Conservation (phyloP, 164 flowering plant genomes). For the Vitis amurensis region DNA sequence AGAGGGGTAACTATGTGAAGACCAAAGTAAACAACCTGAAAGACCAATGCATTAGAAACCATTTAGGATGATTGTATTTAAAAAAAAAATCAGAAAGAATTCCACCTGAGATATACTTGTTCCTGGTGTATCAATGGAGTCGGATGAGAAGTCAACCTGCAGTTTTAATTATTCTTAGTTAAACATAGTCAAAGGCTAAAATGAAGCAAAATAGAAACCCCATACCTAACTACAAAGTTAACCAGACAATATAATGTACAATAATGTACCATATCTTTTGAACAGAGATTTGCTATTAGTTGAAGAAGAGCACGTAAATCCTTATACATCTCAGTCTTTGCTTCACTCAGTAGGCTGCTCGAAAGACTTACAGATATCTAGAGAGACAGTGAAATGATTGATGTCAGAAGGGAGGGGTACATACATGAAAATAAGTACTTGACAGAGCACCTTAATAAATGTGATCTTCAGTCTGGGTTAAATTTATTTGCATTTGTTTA, state of each 20-base stretch:
- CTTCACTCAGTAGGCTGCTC: constrained; percentile 76
- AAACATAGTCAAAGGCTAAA: neutral
- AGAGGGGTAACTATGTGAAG: constrained; percentile 87
- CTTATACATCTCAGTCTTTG: constrained; percentile 76
- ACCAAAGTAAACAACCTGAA: constrained; percentile 88
- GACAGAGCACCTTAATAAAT: neutral
- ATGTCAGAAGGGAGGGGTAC: neutral
- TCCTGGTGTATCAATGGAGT: constrained; percentile 46
- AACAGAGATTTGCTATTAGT: constrained; percentile 79
- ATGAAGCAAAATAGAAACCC: neutral
- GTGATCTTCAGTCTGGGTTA: too few relatives aligned
- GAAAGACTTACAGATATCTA: constrained; percentile 80
- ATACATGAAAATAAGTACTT: neutral
- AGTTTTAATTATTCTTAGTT: constrained; percentile 7
- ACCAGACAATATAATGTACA: neutral
- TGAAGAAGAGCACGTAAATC: constrained; percentile 92
- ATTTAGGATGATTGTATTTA: neutral
- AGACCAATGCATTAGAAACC: constrained; percentile 5
- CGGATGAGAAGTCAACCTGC: constrained; percentile 88
- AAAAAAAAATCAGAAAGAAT: neutral
- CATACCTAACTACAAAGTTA: neutral
- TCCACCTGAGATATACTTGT: constrained; percentile 76
- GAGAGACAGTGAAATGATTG: constrained; percentile 9
- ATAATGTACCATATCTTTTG: constrained; percentile 78
- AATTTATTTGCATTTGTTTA: too few relatives aligned